A percentile compares a stretch with the other conserved stretches of the same genome.
These are phyloP conservation scores for Pseudozyma tsukubaensis DNA, from an alignment of 1,284 basidiomycete species.

Conservation along the genomic window DNA sequence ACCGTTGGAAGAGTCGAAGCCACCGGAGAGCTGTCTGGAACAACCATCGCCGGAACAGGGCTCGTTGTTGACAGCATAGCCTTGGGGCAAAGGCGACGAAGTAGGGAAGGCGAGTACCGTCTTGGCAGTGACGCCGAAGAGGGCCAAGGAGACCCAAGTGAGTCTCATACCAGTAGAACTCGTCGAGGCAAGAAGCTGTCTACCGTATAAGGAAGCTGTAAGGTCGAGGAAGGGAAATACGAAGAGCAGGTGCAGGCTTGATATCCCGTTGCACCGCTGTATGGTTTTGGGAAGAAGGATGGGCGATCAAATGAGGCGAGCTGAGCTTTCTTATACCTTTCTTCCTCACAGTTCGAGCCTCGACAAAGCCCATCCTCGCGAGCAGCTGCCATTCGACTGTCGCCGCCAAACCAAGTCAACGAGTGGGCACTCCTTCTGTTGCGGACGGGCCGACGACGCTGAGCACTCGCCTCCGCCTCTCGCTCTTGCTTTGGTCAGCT, in stretches of 20 bases:
- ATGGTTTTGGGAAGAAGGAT: not conserved
- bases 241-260: not conserved
- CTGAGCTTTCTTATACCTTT: not conserved
- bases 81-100: not conserved
- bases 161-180: conserved; percentile 19
- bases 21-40: not conserved
- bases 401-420: not conserved
- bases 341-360: not conserved
- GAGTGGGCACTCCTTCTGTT: not conserved
- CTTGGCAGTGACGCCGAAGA: conserved; percentile 11
- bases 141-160: conserved; percentile 14
- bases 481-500: not conserved
- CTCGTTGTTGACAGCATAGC: not conserved
- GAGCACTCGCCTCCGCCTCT: too few relatives aligned
- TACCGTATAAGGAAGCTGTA: not conserved
- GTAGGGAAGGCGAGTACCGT: conserved; percentile 16
- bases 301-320: not conserved
- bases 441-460: conserved; percentile 6
- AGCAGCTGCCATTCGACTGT: not conserved
- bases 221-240: not conserved
- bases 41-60: not conserved
- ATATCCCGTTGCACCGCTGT: not conserved
- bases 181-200: not conserved
- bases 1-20: not conserved
- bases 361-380: not conserved